Evolutionary conservation across 2,329 filamentous ascomycete species (phyloP).

Genomic region (Aspergillus sp.): DNA sequence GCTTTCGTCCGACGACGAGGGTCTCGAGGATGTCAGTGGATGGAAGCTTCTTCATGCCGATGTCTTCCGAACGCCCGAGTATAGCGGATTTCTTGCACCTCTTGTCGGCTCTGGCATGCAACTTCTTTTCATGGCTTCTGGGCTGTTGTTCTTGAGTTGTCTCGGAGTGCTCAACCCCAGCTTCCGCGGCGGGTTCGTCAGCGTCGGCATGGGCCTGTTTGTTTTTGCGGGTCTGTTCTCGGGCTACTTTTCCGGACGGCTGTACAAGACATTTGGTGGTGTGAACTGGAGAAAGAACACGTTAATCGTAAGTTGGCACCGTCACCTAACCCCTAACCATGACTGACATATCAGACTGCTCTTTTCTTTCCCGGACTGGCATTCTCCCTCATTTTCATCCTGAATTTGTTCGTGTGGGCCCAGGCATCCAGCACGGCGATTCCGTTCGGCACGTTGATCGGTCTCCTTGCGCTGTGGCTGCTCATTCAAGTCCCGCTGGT

Average conservation of each 20-base stretch:
- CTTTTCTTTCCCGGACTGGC: slow-evolving; percentile 75
- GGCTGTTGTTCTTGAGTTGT: slow-evolving; percentile 70
- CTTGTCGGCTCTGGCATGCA: slow-evolving; percentile 84
- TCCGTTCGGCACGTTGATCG: slow-evolving; percentile 75
- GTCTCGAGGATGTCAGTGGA: slow-evolving; percentile 75
- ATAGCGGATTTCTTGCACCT: slow-evolving; percentile 73
- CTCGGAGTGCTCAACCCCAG: slow-evolving; percentile 79
- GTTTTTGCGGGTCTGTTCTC: slow-evolving; percentile 81
- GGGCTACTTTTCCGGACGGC: slow-evolving; percentile 79
- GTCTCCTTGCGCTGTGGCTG: slow-evolving; percentile 74
- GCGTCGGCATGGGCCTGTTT: slow-evolving; percentile 78
- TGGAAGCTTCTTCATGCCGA: slow-evolving; percentile 91
- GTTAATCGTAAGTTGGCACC: slow-evolving; percentile 50
- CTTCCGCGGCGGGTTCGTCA: slow-evolving; percentile 86
- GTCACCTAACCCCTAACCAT: neutral
- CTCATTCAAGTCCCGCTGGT: slow-evolving; percentile 84
- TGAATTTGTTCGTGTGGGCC: slow-evolving; percentile 88
- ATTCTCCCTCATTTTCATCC: slow-evolving; percentile 72
- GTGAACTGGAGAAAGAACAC: slow-evolving; percentile 73
- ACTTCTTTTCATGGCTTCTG: slow-evolving; percentile 75
- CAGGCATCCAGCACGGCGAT: slow-evolving; percentile 86
- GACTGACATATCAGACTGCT: slow-evolving; percentile 55
- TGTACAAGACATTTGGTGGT: slow-evolving; percentile 82
- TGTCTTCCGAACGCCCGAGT: slow-evolving; percentile 73
- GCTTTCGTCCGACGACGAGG: slow-evolving; percentile 66